Evolutionary conservation across 306 rosid species (phyloP).

Genomic region (Rubus idaeus): DNA sequence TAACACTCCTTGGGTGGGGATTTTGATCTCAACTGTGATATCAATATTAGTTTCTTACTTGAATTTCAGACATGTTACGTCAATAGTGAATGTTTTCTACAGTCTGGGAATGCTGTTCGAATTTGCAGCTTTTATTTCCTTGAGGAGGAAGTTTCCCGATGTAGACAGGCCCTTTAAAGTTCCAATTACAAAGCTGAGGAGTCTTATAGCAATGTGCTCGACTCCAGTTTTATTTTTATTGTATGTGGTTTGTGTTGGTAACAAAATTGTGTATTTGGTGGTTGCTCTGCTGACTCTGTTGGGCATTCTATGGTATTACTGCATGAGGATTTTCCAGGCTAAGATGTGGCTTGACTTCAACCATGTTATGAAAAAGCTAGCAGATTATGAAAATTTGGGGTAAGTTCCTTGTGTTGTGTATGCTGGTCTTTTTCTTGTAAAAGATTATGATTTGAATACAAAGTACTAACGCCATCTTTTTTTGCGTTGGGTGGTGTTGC

Average conservation of each 20-base stretch:
- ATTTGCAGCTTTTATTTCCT: slow-evolving; percentile 53
- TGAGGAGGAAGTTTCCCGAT: slow-evolving; percentile 47
- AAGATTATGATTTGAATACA: not conserved
- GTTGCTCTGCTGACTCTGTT: slow-evolving; percentile 41
- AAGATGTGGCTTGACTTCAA: slow-evolving; percentile 25
- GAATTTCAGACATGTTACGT: slow-evolving; percentile 32
- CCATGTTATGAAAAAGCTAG: slow-evolving; percentile 7
- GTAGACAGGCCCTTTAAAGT: slow-evolving; percentile 43
- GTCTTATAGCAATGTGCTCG: slow-evolving; percentile 44
- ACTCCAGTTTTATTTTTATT: slow-evolving; percentile 51
- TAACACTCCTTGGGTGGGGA: slow-evolving; percentile 69
- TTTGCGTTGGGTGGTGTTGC: not conserved
- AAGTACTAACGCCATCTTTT: not conserved
- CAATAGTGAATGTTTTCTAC: slow-evolving; percentile 52
- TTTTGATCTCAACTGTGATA: slow-evolving; percentile 38
- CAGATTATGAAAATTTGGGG: slow-evolving; percentile 23
- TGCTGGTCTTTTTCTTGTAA: not conserved
- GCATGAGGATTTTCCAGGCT: slow-evolving; percentile 35
- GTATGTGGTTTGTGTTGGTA: slow-evolving; percentile 45
- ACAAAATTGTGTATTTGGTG: slow-evolving; percentile 42
- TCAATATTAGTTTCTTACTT: slow-evolving; percentile 43
- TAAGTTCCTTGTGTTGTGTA: not conserved
- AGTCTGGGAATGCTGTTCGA: slow-evolving; percentile 63
- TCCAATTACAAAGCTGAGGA: slow-evolving; percentile 41
- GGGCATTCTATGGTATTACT: slow-evolving; percentile 45